Conservation (phyloP, 2,329 filamentous ascomycete species). For the Rugonectria rugulosa region DNA sequence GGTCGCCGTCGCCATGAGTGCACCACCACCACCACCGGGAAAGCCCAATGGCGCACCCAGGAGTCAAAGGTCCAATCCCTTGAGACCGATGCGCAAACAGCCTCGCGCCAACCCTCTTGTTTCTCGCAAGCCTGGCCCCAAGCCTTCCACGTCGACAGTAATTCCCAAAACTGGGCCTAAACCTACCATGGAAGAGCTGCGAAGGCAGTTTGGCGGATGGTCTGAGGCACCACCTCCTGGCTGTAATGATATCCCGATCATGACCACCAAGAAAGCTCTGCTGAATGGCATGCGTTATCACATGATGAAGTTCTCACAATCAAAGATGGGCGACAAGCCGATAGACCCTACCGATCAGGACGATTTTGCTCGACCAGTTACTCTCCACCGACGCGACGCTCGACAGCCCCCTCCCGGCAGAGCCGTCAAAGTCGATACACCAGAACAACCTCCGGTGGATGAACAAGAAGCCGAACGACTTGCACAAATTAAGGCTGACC, state of each 20-base stretch:
- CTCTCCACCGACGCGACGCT: conserved; percentile 88
- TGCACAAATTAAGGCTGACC: conserved; percentile 77
- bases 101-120: conserved; percentile 69
- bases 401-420: conserved; percentile 71
- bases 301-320: conserved; percentile 78
- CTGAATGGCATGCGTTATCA: conserved; percentile 85
- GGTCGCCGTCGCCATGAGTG: conserved; percentile 51
- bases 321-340: conserved; percentile 64
- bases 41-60: conserved; percentile 44
- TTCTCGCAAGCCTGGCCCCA: conserved; percentile 54
- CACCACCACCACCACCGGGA: conserved; percentile 48
- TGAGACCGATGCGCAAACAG: conserved; percentile 50
- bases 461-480: conserved; percentile 68
- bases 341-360: conserved; percentile 74
- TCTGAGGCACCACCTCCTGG: conserved; percentile 57
- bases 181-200: conserved; percentile 51
- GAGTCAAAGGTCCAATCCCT: conserved; percentile 44
- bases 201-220: conserved; percentile 64
- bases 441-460: conserved; percentile 54
- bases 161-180: conserved; percentile 40
- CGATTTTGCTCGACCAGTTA: conserved; percentile 87
- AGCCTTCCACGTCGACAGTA: conserved; percentile 32
- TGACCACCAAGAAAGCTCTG: conserved; percentile 82
- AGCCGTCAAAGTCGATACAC: conserved; percentile 66
- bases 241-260: conserved; percentile 70